Conservation (phyloP, 148 eudicot genomes). For the Chenopodium formosanum region DNA sequence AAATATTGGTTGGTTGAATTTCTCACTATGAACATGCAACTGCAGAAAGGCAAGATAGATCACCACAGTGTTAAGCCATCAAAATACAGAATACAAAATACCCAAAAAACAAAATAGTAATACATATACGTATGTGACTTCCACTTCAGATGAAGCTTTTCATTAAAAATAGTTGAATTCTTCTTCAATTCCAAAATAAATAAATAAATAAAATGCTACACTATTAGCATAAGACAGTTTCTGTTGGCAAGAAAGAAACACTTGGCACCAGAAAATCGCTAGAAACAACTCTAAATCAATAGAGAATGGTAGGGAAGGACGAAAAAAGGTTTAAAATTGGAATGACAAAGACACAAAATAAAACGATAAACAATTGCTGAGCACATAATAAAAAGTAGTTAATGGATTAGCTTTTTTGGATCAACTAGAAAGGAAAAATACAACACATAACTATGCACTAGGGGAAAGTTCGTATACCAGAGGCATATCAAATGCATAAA, state of each 20-base stretch:
- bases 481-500: conserved; percentile 83
- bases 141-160: background rate
- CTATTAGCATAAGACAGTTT: background rate
- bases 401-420: background rate
- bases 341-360: background rate
- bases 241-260: background rate
- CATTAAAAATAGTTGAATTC: background rate
- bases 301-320: background rate
- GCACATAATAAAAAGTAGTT: background rate
- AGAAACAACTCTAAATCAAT: background rate
- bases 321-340: background rate
- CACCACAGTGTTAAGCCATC: background rate
- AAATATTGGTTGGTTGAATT: conserved; percentile 92
- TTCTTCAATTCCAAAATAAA: background rate
- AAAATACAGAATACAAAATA: background rate
- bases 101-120: background rate
- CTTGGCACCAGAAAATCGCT: too few relatives aligned
- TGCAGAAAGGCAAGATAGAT: conserved; percentile 32
- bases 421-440: background rate
- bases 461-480: conserved; percentile 48
- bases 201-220: background rate
- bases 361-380: background rate
- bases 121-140: background rate
- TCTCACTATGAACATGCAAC: conserved; percentile 74
- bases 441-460: conserved; percentile 10